Percentiles rank a stretch among this genome's conserved stretches.
Conservation (phyloP, 73 alveolate species). For the Uronychia setigera region DNA sequence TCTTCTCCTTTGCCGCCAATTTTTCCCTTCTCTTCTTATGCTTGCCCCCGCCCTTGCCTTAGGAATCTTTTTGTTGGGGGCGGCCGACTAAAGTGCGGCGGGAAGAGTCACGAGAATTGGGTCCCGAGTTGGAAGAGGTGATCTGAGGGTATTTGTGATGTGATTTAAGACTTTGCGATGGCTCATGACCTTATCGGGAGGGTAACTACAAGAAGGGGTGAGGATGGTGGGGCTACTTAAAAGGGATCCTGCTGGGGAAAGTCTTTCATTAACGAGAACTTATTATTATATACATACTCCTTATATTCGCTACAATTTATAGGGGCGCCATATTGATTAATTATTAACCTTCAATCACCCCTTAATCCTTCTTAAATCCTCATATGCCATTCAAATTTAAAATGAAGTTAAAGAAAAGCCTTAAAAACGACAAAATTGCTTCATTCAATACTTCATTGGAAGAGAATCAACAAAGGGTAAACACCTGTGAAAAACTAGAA, state of each 20-base stretch:
- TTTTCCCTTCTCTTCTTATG: not conserved
- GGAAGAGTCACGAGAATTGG: not conserved
- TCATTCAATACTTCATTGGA: too few species aligned
- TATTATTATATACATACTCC: not conserved
- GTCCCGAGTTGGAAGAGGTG: not conserved
- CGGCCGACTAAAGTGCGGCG: not conserved
- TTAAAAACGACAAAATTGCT: too few species aligned
- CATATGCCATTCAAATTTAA: too few species aligned
- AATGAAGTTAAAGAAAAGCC: too few species aligned
- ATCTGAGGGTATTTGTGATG: too few species aligned
- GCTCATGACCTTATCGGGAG: not conserved
- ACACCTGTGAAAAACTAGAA: too few species aligned
- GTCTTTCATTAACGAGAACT: not conserved
- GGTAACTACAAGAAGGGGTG: not conserved
- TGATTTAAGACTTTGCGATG: not conserved
- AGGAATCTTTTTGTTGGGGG: not conserved
- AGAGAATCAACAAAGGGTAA: too few species aligned
- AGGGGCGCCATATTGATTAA: constrained; percentile 3
- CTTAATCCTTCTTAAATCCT: too few species aligned
- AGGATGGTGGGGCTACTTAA: not conserved
- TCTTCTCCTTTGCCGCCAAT: not conserved
- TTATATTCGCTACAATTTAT: not conserved
- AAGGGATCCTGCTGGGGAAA: not conserved
- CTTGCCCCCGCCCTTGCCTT: not conserved
- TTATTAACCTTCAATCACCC: too few species aligned